Conservation (phyloP, 1,139 yeast genomes). For the Taphrina communis region DNA sequence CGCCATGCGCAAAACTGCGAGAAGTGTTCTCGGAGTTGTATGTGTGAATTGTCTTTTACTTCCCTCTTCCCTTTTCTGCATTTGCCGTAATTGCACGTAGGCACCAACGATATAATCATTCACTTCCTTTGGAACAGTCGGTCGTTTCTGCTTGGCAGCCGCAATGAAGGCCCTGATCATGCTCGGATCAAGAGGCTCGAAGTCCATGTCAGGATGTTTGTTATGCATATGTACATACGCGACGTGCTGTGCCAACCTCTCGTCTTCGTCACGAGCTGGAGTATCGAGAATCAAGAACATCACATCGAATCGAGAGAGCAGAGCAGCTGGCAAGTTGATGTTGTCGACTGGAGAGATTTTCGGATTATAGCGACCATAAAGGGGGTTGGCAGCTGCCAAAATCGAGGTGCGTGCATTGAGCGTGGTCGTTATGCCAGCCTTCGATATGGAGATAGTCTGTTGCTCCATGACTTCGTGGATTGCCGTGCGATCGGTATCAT, state of each 20-base stretch:
- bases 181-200: constrained; percentile 76
- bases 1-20: constrained; percentile 88
- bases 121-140: constrained; percentile 82
- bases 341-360: constrained; percentile 90
- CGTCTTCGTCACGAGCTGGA: constrained; percentile 81
- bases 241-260: constrained; percentile 87
- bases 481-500: constrained; percentile 94
- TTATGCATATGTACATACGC: constrained; percentile 95
- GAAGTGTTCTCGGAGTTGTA: constrained; percentile 91
- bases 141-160: constrained; percentile 82
- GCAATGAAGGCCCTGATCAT: constrained; percentile 88
- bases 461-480: constrained; percentile 99
- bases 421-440: constrained; percentile 97
- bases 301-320: constrained; percentile 91
- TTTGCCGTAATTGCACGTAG: constrained; percentile 91
- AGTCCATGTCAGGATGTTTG: constrained; percentile 77
- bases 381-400: constrained; percentile 96
- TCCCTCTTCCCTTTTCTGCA: constrained; percentile 78
- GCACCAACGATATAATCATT: constrained; percentile 86
- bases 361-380: constrained; percentile 93
- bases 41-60: constrained; percentile 82
- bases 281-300: constrained; percentile 84
- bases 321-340: constrained; percentile 95
- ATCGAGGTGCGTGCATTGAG: constrained; percentile 95
- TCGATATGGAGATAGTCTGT: constrained; percentile 95